Evolutionary conservation across 345 rosid genomes (phyloP), one percentile per base, ranked within the genome.

Genomic region (Stellera chamaejasme): DNA sequence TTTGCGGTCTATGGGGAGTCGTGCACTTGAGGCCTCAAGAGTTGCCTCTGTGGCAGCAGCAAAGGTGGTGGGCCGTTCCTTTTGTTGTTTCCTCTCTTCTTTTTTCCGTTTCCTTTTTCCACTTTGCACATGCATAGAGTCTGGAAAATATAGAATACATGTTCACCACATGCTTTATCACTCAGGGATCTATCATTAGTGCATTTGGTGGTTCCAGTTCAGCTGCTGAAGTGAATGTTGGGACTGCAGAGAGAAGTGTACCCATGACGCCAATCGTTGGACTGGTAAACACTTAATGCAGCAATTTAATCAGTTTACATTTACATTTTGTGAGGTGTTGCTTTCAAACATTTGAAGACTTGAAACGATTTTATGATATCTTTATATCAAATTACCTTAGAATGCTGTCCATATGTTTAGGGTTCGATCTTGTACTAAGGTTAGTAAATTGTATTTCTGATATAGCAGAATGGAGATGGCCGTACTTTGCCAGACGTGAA

Each of bases 401-500:
- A 13, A 11, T 12, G 19, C 10, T 16, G 12, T 50, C 43, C 10
- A 43, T 43, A n/a, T 23, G n/a, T 36, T 61, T 49, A 26, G n/a
- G 48, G 12, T 42, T 45, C 27, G 39, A 14, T 10, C 26, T 58
- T 27, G 60, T 13, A n/a, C 10, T 53, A 48, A 16, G 13, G 3
- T 19, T 11, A 32, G 46, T 5, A 11, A 45, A 27, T 15, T 58
- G 10, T 42, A 39, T 43, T 55, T 42, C 44, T 26, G 19, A 51
- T 61, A 39, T 69, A 65, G 69, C 62, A 82, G 89, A 80, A 82
- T 66, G 86, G 82, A 51, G 84, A 80, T 43, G 58, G 59, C 52
- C 61, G 78, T 56, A 61, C 65, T 68, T 60, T 71, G 60, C 60
- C 75, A 53, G 89, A 82, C 55, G 82, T 80, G 57, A 80, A 75